A percentile compares a stretch with the other conserved stretches of the same genome.
Conservation (phyloP, 2,329 filamentous ascomycete species). For the Saccharata proteae region DNA sequence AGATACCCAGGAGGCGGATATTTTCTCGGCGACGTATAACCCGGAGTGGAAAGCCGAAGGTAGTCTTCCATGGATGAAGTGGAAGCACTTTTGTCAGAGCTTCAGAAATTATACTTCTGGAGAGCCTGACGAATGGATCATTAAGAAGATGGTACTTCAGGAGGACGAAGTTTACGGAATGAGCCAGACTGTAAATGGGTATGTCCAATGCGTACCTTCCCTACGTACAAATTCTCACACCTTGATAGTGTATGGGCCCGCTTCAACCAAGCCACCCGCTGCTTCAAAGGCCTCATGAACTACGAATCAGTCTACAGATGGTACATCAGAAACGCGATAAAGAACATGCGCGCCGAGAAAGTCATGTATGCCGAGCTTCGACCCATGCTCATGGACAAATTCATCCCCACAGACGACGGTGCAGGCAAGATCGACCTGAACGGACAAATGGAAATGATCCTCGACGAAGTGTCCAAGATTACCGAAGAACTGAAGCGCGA, state of each 20-base stretch:
- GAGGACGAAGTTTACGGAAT: constrained; percentile 47
- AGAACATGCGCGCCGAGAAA: constrained; percentile 50
- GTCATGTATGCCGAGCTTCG: constrained; percentile 62
- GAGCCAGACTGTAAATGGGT: constrained; percentile 8
- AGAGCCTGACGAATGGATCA: constrained; percentile 41
- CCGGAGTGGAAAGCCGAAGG: constrained; percentile 18
- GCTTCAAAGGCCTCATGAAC: constrained; percentile 60
- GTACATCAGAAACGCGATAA: constrained; percentile 49
- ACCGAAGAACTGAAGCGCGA: constrained; percentile 28
- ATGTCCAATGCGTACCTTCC: no score
- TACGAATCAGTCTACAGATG: constrained; percentile 50
- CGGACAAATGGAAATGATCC: constrained; percentile 50
- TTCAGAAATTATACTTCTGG: constrained; percentile 20
- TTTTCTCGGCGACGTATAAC: constrained; percentile 41
- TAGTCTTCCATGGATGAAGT: constrained; percentile 30
- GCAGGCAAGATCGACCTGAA: constrained; percentile 39
- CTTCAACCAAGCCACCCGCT: constrained; percentile 59
- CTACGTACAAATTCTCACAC: not conserved
- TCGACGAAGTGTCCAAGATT: constrained; percentile 22
- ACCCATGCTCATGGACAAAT: constrained; percentile 57
- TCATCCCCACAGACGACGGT: constrained; percentile 48
- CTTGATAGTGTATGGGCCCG: constrained; percentile 37
- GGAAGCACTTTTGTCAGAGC: constrained; percentile 28
- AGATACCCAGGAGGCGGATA: constrained; percentile 18
- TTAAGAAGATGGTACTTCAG: constrained; percentile 49